phyloP scores from a whole-genome alignment of 441 rosid species.

The Mallotus japonicus region DNA sequence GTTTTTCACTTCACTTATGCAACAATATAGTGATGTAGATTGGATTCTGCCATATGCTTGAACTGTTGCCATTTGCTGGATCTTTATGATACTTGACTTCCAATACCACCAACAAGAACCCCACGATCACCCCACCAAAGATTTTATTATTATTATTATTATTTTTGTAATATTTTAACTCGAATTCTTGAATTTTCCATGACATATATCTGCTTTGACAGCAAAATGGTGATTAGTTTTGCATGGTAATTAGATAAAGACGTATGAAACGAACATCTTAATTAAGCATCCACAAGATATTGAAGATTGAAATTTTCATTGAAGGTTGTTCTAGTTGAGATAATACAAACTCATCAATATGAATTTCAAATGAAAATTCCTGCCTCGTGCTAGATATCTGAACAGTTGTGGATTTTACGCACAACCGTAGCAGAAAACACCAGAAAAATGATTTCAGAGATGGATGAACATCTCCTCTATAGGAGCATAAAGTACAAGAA shows the following conservation, averaged over 20 bases:
- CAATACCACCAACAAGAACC: not conserved
- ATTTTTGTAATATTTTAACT: too few species aligned
- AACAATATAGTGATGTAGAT: not conserved
- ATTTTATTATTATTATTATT: too few species aligned
- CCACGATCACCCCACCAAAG: too few species aligned
- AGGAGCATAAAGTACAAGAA: constrained; percentile 3
- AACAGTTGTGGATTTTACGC: constrained; percentile 1
- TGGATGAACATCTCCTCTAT: not conserved
- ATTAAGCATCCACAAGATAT: not conserved
- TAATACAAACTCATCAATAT: not conserved
- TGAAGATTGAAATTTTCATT: constrained; percentile 7
- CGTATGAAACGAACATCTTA: not conserved
- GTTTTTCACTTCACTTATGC: not conserved
- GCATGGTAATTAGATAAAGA: not conserved
- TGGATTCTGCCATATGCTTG: not conserved
- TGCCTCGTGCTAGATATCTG: constrained; percentile 14
- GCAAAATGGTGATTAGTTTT: too few species aligned
- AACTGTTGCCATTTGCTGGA: not conserved
- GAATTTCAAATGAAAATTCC: constrained; percentile 6
- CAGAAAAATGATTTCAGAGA: not conserved
- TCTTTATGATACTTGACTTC: not conserved
- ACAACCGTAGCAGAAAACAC: not conserved
- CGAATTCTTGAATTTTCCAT: too few species aligned
- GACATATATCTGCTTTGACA: too few species aligned
- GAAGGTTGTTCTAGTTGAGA: not conserved